These are phyloP conservation scores for Pulveroboletus frians DNA, from an alignment of 768 basidiomycete genomes.

Conservation along the genomic window DNA sequence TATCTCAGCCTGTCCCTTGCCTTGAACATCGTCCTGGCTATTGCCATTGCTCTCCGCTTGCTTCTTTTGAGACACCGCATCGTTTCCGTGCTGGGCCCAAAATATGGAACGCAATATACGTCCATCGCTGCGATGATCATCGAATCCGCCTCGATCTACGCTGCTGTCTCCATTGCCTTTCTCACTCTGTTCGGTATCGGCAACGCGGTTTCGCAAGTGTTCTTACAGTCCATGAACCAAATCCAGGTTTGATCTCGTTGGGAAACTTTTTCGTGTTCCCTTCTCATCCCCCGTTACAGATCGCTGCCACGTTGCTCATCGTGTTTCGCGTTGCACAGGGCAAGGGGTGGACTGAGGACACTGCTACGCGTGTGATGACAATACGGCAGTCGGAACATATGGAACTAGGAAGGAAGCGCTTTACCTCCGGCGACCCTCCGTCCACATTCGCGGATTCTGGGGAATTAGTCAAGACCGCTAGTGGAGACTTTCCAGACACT, in stretches of 20 bases:
- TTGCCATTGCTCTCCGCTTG: slow-evolving; percentile 29
- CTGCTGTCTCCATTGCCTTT: slow-evolving; percentile 26
- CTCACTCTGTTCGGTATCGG: slow-evolving; percentile 22
- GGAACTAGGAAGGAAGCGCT: neutral
- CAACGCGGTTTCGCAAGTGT: slow-evolving; percentile 24
- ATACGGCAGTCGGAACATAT: neutral
- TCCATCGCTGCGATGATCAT: slow-evolving; percentile 32
- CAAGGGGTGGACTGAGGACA: slow-evolving; percentile 4
- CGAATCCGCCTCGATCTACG: slow-evolving; percentile 33
- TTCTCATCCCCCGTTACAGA: neutral
- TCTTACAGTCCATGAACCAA: slow-evolving; percentile 27
- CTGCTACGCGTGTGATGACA: slow-evolving; percentile 2
- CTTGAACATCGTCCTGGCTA: slow-evolving; percentile 32
- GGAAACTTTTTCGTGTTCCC: no score
- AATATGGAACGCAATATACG: slow-evolving; percentile 25
- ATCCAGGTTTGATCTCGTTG: slow-evolving; percentile 20
- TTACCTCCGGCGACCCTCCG: neutral
- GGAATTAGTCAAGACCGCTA: neutral
- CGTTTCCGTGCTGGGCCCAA: slow-evolving; percentile 15
- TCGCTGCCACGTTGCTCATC: neutral
- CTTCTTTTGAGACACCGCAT: slow-evolving; percentile 14
- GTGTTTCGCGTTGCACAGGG: neutral
- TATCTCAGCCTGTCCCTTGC: slow-evolving; percentile 28
- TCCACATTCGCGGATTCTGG: neutral
- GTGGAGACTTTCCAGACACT: neutral